Base-by-base conservation (phyloP, 2,329 filamentous ascomycete species). In the Trichoderma citrinoviride region DNA sequence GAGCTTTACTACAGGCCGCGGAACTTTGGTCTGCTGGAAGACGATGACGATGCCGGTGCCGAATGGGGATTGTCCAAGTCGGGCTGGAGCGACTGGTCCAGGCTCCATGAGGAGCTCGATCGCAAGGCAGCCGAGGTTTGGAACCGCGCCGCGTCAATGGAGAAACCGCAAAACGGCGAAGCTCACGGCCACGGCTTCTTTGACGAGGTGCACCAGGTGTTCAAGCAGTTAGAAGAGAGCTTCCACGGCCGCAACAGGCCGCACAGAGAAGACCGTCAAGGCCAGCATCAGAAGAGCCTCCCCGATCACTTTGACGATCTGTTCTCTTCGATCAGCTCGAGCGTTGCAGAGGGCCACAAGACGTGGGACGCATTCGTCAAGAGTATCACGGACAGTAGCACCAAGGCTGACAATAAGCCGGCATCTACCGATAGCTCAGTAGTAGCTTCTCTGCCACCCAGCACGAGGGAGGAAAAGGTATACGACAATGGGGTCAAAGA, bases 341-440 rank as follows among this genome's bases (percentile, higher is more conserved):
- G 73, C 7, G 76, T 78, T 55, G 70, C 76, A 27, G 71, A 75
- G 10, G 75, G 73, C 1, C 74, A 77, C 64, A 77, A 74, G 54
- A 77, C 80, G 1, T 79, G 81, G 69, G 76, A 79, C 65, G 74
- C 73, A 0, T 77, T 82, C 25, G 67, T 78, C 55, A 79, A 77
- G 68, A 67, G 72, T 2, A 71, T 80, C 17, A 68, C 70, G 0
- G 73, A 74, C 12, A 37, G 33, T 37, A 37, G 12, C 33, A 14
- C 10, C 33, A 37, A 14, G 12, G 5, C 33, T 37, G 33, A 37
- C 2, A 64, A 67, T 10, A 64, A 65, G 2, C 60, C 67, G 3
- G 33, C 53, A 5, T 19, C 67, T 5, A 46, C 65, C 5, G 25
- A 62, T 7, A n/a, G 55, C 8, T 63, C 61, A 6, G 29, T n/a